phyloP scores from a whole-genome alignment of 169 alveolate genomes.

The Plasmodium fragile region DNA sequence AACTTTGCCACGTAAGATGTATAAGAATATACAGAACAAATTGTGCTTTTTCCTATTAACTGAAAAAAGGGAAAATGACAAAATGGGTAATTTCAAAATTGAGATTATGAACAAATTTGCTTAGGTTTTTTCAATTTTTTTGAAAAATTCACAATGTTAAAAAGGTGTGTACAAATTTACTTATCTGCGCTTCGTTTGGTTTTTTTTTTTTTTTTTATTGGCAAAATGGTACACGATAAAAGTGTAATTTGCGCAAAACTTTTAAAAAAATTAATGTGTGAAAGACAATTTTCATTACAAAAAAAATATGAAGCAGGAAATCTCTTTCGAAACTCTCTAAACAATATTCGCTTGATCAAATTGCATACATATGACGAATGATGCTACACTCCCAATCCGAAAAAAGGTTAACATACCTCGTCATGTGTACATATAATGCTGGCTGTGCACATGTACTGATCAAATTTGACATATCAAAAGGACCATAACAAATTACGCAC shows the following conservation, averaged over 20 bases:
- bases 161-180: neutral
- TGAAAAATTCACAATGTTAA: conserved; percentile 1
- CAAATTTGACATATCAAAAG: neutral
- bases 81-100: neutral
- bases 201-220: neutral
- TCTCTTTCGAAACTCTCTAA: neutral
- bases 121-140: neutral
- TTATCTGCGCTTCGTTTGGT: neutral
- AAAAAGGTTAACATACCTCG: neutral
- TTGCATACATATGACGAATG: neutral
- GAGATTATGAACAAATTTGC: neutral
- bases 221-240: neutral
- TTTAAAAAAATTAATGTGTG: neutral
- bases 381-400: conserved; percentile 3
- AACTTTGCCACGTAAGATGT: neutral
- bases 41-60: neutral
- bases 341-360: neutral
- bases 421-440: neutral
- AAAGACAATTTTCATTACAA: neutral
- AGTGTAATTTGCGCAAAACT: neutral
- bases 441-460: neutral
- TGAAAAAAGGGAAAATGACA: neutral
- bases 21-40: neutral
- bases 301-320: neutral
- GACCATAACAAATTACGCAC: neutral